Percentiles rank a stretch among this genome's conserved stretches.
phyloP scores from a whole-genome alignment of 257 asterid species.

The Przewalskia tangutica region DNA sequence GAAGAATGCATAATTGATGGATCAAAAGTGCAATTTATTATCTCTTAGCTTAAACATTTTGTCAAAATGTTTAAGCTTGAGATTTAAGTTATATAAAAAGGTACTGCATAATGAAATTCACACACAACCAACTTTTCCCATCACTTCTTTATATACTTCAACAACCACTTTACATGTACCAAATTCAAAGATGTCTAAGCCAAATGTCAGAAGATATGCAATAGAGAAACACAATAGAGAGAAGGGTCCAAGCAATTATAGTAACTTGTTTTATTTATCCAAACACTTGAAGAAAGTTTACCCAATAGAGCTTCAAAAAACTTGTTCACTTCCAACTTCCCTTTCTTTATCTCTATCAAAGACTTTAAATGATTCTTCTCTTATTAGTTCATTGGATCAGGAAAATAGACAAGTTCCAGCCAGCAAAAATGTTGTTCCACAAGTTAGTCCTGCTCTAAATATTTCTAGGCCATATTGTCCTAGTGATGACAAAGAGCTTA shows the following conservation, averaged over 20 bases:
- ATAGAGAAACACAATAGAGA: conserved; percentile 40
- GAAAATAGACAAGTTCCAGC: conserved; percentile 19
- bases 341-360: conserved; percentile 55
- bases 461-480: not conserved
- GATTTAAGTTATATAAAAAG: not conserved
- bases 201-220: conserved; percentile 16
- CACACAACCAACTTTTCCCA: conserved; percentile 30
- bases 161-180: conserved; percentile 5
- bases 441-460: not conserved
- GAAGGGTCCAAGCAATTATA: conserved; percentile 20
- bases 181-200: conserved; percentile 31
- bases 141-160: conserved; percentile 12
- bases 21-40: not conserved
- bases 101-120: conserved; percentile 28
- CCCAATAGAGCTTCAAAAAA: conserved; percentile 49
- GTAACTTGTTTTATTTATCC: not conserved
- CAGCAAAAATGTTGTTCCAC: conserved; percentile 12
- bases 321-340: conserved; percentile 44
- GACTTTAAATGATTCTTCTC: conserved; percentile 55
- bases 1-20: not conserved
- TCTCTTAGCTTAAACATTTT: not conserved
- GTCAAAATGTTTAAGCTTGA: not conserved
- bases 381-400: conserved; percentile 35
- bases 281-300: conserved; percentile 53
- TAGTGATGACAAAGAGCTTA: conserved; percentile 36